phyloP scores from a whole-genome alignment of 108 stramenopile species.

The Skeletonema menzelii region DNA sequence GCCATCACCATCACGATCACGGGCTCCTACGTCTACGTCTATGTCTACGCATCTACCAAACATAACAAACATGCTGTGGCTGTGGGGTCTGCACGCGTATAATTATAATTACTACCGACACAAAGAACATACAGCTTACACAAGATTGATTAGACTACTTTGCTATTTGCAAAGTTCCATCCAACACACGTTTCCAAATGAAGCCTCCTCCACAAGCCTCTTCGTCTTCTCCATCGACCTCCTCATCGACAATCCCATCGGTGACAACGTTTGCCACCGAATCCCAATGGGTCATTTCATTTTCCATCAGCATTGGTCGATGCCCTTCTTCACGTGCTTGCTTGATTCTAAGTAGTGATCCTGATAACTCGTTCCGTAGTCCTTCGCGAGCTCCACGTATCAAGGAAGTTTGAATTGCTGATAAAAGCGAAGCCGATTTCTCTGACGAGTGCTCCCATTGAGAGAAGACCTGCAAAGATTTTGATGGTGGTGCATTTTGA shows the following conservation, averaged over 20 bases:
- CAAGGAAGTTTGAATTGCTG: slow-evolving; percentile 46
- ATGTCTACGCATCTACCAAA: too few species aligned
- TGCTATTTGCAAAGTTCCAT: slow-evolving; percentile 44
- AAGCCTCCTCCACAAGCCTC: slow-evolving; percentile 20
- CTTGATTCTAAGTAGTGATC: slow-evolving; percentile 68
- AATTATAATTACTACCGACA: too few species aligned
- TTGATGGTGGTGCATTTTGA: slow-evolving; percentile 49
- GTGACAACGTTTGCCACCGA: neutral
- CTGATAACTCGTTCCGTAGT: slow-evolving; percentile 59
- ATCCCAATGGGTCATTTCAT: slow-evolving; percentile 7
- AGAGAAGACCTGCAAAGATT: slow-evolving; percentile 52
- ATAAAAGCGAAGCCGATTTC: slow-evolving; percentile 18
- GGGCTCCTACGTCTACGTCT: too few species aligned
- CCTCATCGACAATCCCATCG: slow-evolving; percentile 2
- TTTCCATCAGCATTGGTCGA: slow-evolving; percentile 15
- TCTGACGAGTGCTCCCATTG: slow-evolving; percentile 41
- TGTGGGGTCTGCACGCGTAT: too few species aligned
- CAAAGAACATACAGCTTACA: too few species aligned
- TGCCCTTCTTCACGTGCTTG: slow-evolving; percentile 50
- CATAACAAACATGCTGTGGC: too few species aligned
- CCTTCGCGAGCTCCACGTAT: slow-evolving; percentile 57
- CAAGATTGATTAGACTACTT: slow-evolving; percentile 26
- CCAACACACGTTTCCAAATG: slow-evolving; percentile 54
- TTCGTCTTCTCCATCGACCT: neutral
- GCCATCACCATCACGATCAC: too few species aligned